A percentile compares a stretch with the other conserved stretches of the same genome.
phyloP scores from a whole-genome alignment of 495 filamentous ascomycete species.

The Aspergillus steynii region DNA sequence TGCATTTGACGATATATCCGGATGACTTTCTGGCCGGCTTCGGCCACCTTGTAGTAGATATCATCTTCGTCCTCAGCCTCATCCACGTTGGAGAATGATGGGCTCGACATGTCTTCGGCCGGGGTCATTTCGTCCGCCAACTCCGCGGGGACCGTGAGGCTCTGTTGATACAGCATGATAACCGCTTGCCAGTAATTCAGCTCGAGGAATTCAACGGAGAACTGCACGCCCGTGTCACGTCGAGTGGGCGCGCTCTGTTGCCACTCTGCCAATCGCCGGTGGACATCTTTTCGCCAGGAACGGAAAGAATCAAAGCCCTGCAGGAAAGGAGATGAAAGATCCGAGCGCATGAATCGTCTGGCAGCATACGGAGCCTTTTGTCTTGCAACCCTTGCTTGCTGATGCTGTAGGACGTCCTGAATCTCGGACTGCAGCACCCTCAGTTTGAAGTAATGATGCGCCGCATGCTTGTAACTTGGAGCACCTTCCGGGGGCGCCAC shows the following conservation, averaged over 20 bases:
- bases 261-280: constrained; percentile 82
- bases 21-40: constrained; percentile 90
- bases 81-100: constrained; percentile 56
- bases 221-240: constrained; percentile 78
- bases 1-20: constrained; percentile 90
- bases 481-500: constrained; percentile 49
- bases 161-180: constrained; percentile 93
- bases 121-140: constrained; percentile 77
- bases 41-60: constrained; percentile 89
- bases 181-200: constrained; percentile 98
- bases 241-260: constrained; percentile 77
- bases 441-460: constrained; percentile 88
- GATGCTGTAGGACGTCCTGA: constrained; percentile 87
- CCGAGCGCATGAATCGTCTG: constrained; percentile 74
- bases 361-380: constrained; percentile 54
- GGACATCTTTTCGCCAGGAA: constrained; percentile 86
- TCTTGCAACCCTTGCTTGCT: constrained; percentile 62
- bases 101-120: constrained; percentile 65
- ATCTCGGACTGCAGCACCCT: constrained; percentile 95
- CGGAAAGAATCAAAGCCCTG: constrained; percentile 81
- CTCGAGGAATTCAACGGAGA: constrained; percentile 83
- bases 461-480: constrained; percentile 84
- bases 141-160: constrained; percentile 79
- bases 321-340: constrained; percentile 82
- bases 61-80: constrained; percentile 82